These are phyloP conservation scores for Gnomoniopsis sp. DNA, from an alignment of 2,329 filamentous ascomycete genomes.

Conservation along the genomic window DNA sequence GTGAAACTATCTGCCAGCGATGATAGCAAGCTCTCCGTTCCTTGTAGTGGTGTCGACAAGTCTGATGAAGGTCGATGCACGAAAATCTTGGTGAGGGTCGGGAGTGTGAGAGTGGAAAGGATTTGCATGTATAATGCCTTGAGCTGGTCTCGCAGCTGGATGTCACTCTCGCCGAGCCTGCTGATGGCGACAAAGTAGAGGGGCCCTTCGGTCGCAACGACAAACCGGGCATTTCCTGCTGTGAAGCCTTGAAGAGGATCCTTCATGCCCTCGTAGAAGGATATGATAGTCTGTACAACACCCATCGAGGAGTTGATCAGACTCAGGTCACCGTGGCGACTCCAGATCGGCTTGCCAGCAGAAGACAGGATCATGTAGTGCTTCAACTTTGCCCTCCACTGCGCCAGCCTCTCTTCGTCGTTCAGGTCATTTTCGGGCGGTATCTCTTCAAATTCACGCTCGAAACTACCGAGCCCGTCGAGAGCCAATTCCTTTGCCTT, in stretches of 20 bases:
- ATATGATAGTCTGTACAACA: conserved; percentile 95
- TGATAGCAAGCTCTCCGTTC: conserved; percentile 86
- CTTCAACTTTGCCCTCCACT: conserved; percentile 92
- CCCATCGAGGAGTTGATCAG: conserved; percentile 93
- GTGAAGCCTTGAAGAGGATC: conserved; percentile 80
- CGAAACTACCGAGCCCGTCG: conserved; percentile 62
- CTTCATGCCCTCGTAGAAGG: conserved; percentile 81
- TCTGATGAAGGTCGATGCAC: conserved; percentile 90
- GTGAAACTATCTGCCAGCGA: conserved; percentile 95
- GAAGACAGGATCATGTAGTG: conserved; percentile 96
- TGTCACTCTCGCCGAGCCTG: conserved; percentile 85
- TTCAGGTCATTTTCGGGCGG: conserved; percentile 48
- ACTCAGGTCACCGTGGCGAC: conserved; percentile 84
- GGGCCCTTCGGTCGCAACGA: conserved; percentile 79
- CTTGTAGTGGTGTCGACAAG: conserved; percentile 81
- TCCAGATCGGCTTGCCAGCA: conserved; percentile 96
- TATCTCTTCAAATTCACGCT: conserved; percentile 74
- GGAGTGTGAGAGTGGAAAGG: conserved; percentile 87
- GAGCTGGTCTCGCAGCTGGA: conserved; percentile 80
- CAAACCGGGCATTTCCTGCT: conserved; percentile 81
- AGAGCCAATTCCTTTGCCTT: conserved; percentile 21
- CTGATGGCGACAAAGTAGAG: conserved; percentile 94
- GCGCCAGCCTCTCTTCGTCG: conserved; percentile 59
- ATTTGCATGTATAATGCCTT: conserved; percentile 98
- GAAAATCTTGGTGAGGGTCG: conserved; percentile 82